Evolutionary conservation across 306 rosid species (phyloP), one percentile per base, ranked within the genome.

Genomic region (Quercus wislizeni): DNA sequence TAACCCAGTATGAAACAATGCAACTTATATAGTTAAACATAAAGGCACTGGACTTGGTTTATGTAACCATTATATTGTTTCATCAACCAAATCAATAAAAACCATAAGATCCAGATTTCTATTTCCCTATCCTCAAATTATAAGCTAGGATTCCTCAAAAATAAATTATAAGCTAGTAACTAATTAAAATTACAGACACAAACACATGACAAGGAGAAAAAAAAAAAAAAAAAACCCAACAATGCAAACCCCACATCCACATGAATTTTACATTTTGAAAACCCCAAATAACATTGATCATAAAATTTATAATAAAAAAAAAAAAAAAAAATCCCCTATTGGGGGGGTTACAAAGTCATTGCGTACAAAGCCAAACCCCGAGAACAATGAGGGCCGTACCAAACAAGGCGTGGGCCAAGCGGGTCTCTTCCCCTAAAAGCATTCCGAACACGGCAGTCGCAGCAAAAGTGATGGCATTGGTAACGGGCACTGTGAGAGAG

Each of bases 391-490:
- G 76, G 61, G 81, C 87, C 52, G 91, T 90, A 84, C 97, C 98
- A 10, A 91, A 74, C 79, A 88, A 68, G 71, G 98, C 92, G 51
- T 84, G 84, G 13, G 82, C 87, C 64, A 88, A 83, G 31, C 84
- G 91, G 17, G 92, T 89, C 31, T 75, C 81, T 78, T 94, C 97
- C 8, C 95, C 95, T 30, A 92, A 87, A 20, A 94, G 91, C 57
- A 83, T 77, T 55, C 91, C 97, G 33, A 90, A 88, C 18, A 91
- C 61, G 41, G 97, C 95, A 9, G 97, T 94, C 89, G 99, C 84
- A 43, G 95, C 93, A 62, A 94, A 92, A 4, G 99, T 92, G 65
- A 97, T 92, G 69, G 99, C 97, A 76, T 94, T 94, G 78, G 99
- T 94, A 87, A 94, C 91, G 15, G 97, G 99, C 52, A 94, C 97